Conservation (phyloP, 176 grass and related monocot genomes). For the Carex pumila region DNA sequence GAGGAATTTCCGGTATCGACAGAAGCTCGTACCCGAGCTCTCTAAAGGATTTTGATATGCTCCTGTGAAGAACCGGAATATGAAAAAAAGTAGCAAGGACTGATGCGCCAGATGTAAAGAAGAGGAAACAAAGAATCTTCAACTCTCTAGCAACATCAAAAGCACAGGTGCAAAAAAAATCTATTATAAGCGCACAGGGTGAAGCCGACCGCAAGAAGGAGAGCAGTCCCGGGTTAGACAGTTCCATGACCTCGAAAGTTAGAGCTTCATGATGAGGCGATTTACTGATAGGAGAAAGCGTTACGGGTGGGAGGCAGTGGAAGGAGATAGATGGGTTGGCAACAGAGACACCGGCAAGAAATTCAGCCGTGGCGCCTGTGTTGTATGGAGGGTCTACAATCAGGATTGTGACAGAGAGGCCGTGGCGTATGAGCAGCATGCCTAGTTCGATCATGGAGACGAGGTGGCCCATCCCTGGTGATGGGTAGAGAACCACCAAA, state of each 20-base stretch:
- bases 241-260: conserved; percentile 13
- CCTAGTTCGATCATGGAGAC: conserved; percentile 32
- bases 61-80: not conserved
- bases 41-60: conserved; percentile 1
- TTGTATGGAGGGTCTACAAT: conserved; percentile 22
- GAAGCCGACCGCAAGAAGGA: conserved; percentile 23
- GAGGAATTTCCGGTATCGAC: not conserved
- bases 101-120: conserved; percentile 18
- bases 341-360: conserved; percentile 6
- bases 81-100: not conserved
- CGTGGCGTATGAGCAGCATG: conserved; percentile 25
- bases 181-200: conserved; percentile 34
- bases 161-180: conserved; percentile 36
- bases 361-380: conserved; percentile 16
- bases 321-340: conserved; percentile 29
- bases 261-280: conserved; percentile 8
- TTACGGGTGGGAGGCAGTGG: conserved; percentile 22
- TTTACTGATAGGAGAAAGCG: not conserved
- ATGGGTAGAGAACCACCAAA: conserved; percentile 38
- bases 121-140: conserved; percentile 39
- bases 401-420: conserved; percentile 31
- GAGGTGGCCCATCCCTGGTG: conserved; percentile 34
- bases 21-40: not conserved
- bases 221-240: conserved; percentile 13
- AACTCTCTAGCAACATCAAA: conserved; percentile 34